Conservation (phyloP, 192 early-diverging fungal genomes). For the Diversispora epigaea region DNA sequence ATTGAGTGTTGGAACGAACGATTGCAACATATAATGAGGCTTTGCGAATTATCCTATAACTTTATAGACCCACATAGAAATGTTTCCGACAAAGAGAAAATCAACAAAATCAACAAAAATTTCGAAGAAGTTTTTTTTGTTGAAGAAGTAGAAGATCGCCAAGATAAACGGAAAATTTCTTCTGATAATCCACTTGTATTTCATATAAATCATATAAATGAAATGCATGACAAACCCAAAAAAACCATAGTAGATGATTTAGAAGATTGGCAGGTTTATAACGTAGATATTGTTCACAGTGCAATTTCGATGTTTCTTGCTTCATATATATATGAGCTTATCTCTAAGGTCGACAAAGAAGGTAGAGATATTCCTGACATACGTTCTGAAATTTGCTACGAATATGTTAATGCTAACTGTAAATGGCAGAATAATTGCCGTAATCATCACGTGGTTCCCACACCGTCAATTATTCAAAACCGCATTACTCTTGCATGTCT, state of each 20-base stretch:
- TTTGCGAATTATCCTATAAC: not conserved
- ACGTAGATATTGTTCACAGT: not conserved
- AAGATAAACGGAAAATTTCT: not conserved
- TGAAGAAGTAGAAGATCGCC: not conserved
- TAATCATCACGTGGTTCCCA: not conserved
- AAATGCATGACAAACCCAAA: not conserved
- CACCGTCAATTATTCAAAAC: not conserved
- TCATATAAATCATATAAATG: not conserved
- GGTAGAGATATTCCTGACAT: not conserved
- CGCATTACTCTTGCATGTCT: not conserved
- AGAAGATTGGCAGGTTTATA: slow-evolving; percentile 1
- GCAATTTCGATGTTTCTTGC: slow-evolving; percentile 2
- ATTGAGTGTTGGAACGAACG: too few species aligned
- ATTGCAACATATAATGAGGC: not conserved
- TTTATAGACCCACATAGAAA: not conserved
- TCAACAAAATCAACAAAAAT: not conserved
- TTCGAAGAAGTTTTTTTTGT: slow-evolving; percentile 10
- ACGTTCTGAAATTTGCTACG: slow-evolving; percentile 3
- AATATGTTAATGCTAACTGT: not conserved
- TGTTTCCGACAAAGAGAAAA: not conserved
- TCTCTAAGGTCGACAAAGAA: not conserved
- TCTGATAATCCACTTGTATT: not conserved
- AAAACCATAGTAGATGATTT: not conserved
- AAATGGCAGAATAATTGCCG: slow-evolving; percentile 5
- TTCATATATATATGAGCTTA: not conserved